Conservation (phyloP, 495 filamentous ascomycete species). For the Penicillium ochrochloron region DNA sequence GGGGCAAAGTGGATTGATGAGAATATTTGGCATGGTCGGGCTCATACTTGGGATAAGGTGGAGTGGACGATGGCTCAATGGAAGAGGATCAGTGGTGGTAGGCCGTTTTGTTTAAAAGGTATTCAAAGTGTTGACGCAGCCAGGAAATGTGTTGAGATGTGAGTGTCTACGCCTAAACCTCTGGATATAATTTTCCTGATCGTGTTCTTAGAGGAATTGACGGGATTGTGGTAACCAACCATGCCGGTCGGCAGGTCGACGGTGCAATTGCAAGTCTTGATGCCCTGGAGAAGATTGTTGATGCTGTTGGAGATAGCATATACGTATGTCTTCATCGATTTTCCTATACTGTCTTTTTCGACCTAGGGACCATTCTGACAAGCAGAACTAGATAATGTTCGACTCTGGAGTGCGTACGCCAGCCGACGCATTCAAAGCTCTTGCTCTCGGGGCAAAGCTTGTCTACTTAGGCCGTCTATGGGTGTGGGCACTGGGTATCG, state of each 20-base stretch:
- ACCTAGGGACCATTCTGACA: neutral
- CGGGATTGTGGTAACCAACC: slow-evolving; percentile 62
- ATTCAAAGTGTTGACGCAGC: slow-evolving; percentile 61
- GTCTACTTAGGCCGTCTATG: slow-evolving; percentile 66
- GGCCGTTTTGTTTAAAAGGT: slow-evolving; percentile 62
- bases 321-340: slow-evolving; percentile 31
- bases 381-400: slow-evolving; percentile 51
- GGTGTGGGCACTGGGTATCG: slow-evolving; percentile 63
- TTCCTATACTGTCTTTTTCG: too few species aligned
- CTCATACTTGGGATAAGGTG: slow-evolving; percentile 62
- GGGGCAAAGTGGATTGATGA: slow-evolving; percentile 65
- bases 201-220: slow-evolving; percentile 56
- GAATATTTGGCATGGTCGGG: slow-evolving; percentile 64
- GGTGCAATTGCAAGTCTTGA: slow-evolving; percentile 64
- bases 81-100: slow-evolving; percentile 55
- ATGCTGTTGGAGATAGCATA: slow-evolving; percentile 52
- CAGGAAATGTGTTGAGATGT: slow-evolving; percentile 50
- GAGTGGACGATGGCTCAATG: slow-evolving; percentile 59
- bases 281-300: slow-evolving; percentile 62
- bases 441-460: slow-evolving; percentile 67
- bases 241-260: slow-evolving; percentile 66
- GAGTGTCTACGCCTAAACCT: slow-evolving; percentile 39
- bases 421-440: slow-evolving; percentile 64
- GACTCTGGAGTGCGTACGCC: slow-evolving; percentile 64
- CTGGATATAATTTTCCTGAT: slow-evolving; percentile 57